Evolutionary conservation across 2,329 filamentous ascomycete genomes (phyloP).

Genomic region (Thelonectria blattea): DNA sequence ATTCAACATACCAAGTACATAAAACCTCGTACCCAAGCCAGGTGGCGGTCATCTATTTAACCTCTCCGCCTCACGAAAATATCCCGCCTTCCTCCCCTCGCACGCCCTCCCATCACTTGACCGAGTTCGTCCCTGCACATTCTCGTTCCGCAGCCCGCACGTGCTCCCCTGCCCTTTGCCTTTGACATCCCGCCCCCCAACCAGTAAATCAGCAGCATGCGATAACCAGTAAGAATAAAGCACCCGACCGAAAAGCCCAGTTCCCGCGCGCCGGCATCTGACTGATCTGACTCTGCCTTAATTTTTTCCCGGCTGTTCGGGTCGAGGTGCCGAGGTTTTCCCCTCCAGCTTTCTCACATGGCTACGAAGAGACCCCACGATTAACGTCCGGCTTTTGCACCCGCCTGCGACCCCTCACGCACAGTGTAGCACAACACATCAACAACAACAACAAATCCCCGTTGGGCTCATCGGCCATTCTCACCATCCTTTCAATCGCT

Average conservation of each 20-base stretch:
- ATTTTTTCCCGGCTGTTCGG: too few relatives aligned
- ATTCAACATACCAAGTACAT: not conserved
- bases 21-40: too few relatives aligned
- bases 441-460: slow-evolving; percentile 6
- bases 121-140: slow-evolving; percentile 9
- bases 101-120: slow-evolving; percentile 28
- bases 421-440: not conserved
- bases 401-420: slow-evolving; percentile 14
- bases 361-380: slow-evolving; percentile 14
- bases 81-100: slow-evolving; percentile 22
- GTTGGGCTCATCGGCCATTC: not conserved
- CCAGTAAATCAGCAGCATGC: too few relatives aligned
- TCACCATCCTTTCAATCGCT: not conserved
- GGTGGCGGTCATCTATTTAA: too few relatives aligned
- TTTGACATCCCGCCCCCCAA: not conserved
- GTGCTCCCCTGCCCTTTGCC: slow-evolving; percentile 21
- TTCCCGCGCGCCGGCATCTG: not conserved
- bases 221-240: too few relatives aligned
- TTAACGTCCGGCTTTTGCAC: slow-evolving; percentile 17
- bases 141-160: slow-evolving; percentile 23
- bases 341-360: slow-evolving; percentile 35
- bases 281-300: not conserved
- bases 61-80: slow-evolving; percentile 10
- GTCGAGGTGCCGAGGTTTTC: slow-evolving; percentile 22
- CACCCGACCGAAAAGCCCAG: too few relatives aligned